A percentile compares a stretch with the other conserved stretches of the same genome.
These are phyloP conservation scores for Diaporthe vaccinii DNA, from an alignment of 2,329 filamentous ascomycete species.

Conservation along the genomic window DNA sequence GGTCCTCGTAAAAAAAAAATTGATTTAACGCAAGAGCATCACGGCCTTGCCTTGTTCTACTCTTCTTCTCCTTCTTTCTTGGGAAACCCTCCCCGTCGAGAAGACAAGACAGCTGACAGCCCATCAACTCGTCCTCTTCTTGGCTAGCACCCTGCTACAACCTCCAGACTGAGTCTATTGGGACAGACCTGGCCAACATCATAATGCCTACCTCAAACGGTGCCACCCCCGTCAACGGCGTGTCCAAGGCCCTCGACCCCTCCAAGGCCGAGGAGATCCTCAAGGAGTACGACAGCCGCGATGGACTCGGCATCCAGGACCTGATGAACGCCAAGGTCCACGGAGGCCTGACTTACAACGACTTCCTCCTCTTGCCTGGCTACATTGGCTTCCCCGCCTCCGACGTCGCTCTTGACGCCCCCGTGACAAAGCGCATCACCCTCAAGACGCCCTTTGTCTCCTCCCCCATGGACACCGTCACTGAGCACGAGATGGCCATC, in stretches of 20 bases:
- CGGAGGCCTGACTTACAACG: constrained; percentile 97
- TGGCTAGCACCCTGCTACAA: constrained; percentile 31
- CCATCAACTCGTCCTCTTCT: constrained; percentile 37
- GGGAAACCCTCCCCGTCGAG: constrained; percentile 42
- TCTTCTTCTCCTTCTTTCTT: constrained; percentile 38
- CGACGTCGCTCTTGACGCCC: constrained; percentile 88
- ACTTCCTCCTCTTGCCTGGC: constrained; percentile 95
- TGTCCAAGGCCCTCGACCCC: constrained; percentile 77
- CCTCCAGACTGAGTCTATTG: neutral
- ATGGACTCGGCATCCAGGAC: constrained; percentile 89
- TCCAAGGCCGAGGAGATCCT: constrained; percentile 83
- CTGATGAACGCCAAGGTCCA: constrained; percentile 92
- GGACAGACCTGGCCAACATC: constrained; percentile 49
- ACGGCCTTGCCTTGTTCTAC: constrained; percentile 10
- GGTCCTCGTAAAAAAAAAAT: constrained; percentile 27
- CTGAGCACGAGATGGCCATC: constrained; percentile 99
- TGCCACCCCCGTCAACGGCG: constrained; percentile 59
- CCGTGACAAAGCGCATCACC: constrained; percentile 93
- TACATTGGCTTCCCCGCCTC: constrained; percentile 98
- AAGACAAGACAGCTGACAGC: constrained; percentile 39
- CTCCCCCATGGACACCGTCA: constrained; percentile 99
- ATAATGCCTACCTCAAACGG: constrained; percentile 82
- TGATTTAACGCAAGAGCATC: constrained; percentile 33
- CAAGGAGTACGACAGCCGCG: constrained; percentile 81
- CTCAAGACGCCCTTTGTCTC: constrained; percentile 98